These are phyloP conservation scores for Termitomyces sp. DNA, from an alignment of 768 basidiomycete genomes.

Conservation along the genomic window DNA sequence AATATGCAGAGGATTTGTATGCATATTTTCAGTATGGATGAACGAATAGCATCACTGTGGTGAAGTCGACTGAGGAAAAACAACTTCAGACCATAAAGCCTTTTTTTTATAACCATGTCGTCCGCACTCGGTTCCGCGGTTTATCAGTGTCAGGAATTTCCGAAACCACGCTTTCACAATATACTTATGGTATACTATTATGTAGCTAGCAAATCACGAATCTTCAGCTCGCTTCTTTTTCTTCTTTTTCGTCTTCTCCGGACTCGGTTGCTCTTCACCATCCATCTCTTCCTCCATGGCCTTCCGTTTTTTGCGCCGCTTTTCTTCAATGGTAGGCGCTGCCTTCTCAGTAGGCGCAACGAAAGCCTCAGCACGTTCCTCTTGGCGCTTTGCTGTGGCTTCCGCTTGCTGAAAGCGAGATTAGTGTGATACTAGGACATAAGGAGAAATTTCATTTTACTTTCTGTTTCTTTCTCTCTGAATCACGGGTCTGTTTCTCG, in stretches of 20 bases:
- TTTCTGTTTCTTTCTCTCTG: constrained; percentile 71
- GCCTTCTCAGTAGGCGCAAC: constrained; percentile 80
- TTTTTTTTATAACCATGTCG: no score
- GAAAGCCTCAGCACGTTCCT: constrained; percentile 83
- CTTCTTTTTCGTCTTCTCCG: constrained; percentile 24
- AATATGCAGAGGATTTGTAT: no score
- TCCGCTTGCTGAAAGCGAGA: constrained; percentile 64
- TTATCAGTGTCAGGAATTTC: no score
- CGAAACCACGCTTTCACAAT: no score
- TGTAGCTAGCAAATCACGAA: no score
- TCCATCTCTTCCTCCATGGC: constrained; percentile 28
- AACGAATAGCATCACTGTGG: no score
- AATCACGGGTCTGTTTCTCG: constrained; percentile 78
- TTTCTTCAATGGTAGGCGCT: constrained; percentile 74
- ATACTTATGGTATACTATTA: no score
- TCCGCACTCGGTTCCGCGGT: no score
- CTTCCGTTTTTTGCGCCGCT: constrained; percentile 50
- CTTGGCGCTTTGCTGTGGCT: constrained; percentile 60
- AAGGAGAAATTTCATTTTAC: constrained; percentile 25
- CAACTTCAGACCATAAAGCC: no score
- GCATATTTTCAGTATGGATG: no score
- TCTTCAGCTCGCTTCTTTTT: constrained; percentile 22
- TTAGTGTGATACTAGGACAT: background rate
- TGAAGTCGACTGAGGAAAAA: no score
- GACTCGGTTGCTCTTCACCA: constrained; percentile 16